Evolutionary conservation across 306 rosid genomes (phyloP).

Genomic region (Styphnolobium japonicum): DNA sequence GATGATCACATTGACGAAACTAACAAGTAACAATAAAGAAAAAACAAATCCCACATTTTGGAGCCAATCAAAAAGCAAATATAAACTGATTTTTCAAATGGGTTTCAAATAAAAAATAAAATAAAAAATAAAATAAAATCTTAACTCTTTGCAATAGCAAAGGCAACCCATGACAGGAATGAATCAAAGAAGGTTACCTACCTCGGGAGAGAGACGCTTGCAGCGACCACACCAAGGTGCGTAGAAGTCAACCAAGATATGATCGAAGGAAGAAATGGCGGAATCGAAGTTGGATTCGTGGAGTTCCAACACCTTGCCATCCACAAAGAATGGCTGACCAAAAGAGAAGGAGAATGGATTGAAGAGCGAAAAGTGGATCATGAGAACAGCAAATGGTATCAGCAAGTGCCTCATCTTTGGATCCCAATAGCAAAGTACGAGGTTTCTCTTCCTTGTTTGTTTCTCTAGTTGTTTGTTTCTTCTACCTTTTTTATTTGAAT

Average conservation of each 20-base stretch:
- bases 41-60: not conserved
- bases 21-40: not conserved
- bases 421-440: not conserved
- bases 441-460: not conserved
- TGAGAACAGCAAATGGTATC: not conserved
- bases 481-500: no score
- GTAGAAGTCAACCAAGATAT: slow-evolving; percentile 60
- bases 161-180: not conserved
- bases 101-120: not conserved
- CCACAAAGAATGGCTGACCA: slow-evolving; percentile 40
- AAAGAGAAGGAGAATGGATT: not conserved
- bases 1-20: not conserved
- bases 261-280: slow-evolving; percentile 58
- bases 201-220: slow-evolving; percentile 76
- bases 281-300: slow-evolving; percentile 69
- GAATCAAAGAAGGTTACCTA: slow-evolving; percentile 32
- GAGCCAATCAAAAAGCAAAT: not conserved
- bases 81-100: not conserved
- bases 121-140: not conserved
- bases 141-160: not conserved
- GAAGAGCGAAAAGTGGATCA: not conserved
- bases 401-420: not conserved
- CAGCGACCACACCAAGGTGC: slow-evolving; percentile 87
- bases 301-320: slow-evolving; percentile 66
- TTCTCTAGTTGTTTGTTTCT: not conserved